Evolutionary conservation across 2,329 filamentous ascomycete species (phyloP).

Genomic region (Hymenotorrendiella dingleyae): DNA sequence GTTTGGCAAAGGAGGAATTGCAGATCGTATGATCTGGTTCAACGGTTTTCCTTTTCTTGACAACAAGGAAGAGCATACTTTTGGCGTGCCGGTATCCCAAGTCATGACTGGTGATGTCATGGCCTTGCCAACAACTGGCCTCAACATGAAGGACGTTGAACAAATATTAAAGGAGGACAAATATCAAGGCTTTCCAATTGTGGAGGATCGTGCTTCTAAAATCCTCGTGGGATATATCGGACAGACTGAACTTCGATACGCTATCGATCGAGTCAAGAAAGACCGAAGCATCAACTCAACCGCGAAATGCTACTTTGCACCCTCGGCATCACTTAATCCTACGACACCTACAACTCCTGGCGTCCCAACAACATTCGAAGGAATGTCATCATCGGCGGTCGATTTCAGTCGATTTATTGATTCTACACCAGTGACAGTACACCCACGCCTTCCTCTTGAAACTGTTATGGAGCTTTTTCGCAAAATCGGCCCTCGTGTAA

Average conservation of each 20-base stretch:
- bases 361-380: slow-evolving; percentile 51
- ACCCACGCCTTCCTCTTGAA: slow-evolving; percentile 85
- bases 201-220: slow-evolving; percentile 66
- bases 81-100: slow-evolving; percentile 86
- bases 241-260: slow-evolving; percentile 84
- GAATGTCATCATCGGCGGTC: slow-evolving; percentile 52
- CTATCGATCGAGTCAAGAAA: slow-evolving; percentile 71
- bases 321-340: slow-evolving; percentile 36
- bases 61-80: slow-evolving; percentile 95
- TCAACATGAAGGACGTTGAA: slow-evolving; percentile 73
- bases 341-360: slow-evolving; percentile 29
- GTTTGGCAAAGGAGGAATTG: slow-evolving; percentile 93
- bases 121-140: slow-evolving; percentile 66
- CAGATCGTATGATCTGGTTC: slow-evolving; percentile 98
- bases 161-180: slow-evolving; percentile 68
- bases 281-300: slow-evolving; percentile 59
- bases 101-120: slow-evolving; percentile 79
- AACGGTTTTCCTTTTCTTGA: slow-evolving; percentile 96
- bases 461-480: slow-evolving; percentile 99
- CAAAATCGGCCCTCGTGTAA: slow-evolving; percentile 91
- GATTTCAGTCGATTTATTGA: slow-evolving; percentile 89
- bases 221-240: slow-evolving; percentile 87
- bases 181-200: slow-evolving; percentile 89
- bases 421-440: slow-evolving; percentile 80
- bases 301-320: slow-evolving; percentile 69